These are phyloP conservation scores for Metschnikowia shivogae DNA, from an alignment of 805 yeast species.

Conservation along the genomic window DNA sequence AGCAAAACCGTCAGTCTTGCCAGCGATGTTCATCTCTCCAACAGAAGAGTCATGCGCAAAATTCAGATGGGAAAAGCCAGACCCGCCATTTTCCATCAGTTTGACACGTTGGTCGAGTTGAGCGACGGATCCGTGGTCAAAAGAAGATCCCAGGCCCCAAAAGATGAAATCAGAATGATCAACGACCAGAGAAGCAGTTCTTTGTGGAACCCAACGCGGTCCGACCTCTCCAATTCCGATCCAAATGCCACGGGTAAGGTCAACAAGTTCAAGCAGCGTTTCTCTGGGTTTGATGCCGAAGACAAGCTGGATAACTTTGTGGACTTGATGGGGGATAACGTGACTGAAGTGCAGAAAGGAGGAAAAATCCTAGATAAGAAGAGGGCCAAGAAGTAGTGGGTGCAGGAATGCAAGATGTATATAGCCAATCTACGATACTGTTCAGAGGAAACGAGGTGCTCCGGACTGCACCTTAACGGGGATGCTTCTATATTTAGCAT, in stretches of 20 bases:
- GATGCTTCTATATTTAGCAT: no score
- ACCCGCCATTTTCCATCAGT: constrained; percentile 89
- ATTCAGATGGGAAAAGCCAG: constrained; percentile 80
- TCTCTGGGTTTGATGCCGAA: constrained; percentile 36
- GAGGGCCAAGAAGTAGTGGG: constrained; percentile 25
- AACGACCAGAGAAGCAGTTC: constrained; percentile 85
- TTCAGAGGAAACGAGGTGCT: not conserved
- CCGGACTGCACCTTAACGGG: no score
- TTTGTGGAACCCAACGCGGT: constrained; percentile 84
- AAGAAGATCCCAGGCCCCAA: constrained; percentile 84
- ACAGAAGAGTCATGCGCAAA: constrained; percentile 61
- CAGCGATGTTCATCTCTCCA: constrained; percentile 41
- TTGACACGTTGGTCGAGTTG: constrained; percentile 82
- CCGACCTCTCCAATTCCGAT: constrained; percentile 69
- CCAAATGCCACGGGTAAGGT: constrained; percentile 83
- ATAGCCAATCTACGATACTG: not conserved
- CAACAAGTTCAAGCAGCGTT: constrained; percentile 68
- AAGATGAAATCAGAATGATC: constrained; percentile 77
- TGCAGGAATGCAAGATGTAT: not conserved
- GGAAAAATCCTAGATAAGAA: constrained; percentile 49
- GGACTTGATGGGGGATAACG: constrained; percentile 57
- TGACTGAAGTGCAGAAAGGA: constrained; percentile 51
- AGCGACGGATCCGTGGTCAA: constrained; percentile 89
- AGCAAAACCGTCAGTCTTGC: constrained; percentile 19
- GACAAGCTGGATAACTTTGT: constrained; percentile 45